Base-by-base conservation (phyloP, 1,139 yeast species). In the Pichia sp. region DNA sequence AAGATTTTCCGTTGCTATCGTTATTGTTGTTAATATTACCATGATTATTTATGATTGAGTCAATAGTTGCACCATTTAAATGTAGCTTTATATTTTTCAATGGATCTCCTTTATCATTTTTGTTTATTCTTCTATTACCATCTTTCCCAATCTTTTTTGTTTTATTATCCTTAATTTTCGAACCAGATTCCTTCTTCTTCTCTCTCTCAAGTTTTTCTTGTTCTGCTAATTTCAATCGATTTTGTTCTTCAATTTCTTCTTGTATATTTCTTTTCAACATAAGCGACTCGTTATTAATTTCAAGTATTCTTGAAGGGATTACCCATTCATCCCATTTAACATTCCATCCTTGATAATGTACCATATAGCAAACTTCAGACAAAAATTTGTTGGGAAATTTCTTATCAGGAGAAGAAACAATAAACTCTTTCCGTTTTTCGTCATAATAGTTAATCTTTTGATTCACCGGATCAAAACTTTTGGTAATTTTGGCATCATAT, bases 261-360 rank as follows among this genome's bases (percentile, higher is more conserved):
- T 79, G 58, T 9, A 88, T 70, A 55, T 81, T 83, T 56, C 79
- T 76, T 62, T 85, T 88, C 46, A 79, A 68, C 51, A 74, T 70
- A 48, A 83, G 61, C 61, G 86, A 89, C 56, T 83, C 95, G 40
- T 81, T 84, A 46, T 76, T 86, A 62, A 75, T 73, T 55, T 79
- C 83, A 62, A 87, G 69, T 9, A 90, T 76, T 39, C 97, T 71
- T 45, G 79, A 83, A 8, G 68, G 66, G 0, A 79, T 76, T 0
- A 92, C 95, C 98, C 98, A 92, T 65, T 92, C 98, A 64, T 92
- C 97, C 97, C 97, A 90, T 54, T 90, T 83, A 27, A 83, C 68
- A 61, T 89, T 92, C 98, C 98, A 92, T 2, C 98, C 97, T 60
- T 83, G 86, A 67, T 92, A 92, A 63, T 92, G 98, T 8, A 92